Conservation (phyloP, 1,284 basidiomycete species). For the Agaricales sp. region DNA sequence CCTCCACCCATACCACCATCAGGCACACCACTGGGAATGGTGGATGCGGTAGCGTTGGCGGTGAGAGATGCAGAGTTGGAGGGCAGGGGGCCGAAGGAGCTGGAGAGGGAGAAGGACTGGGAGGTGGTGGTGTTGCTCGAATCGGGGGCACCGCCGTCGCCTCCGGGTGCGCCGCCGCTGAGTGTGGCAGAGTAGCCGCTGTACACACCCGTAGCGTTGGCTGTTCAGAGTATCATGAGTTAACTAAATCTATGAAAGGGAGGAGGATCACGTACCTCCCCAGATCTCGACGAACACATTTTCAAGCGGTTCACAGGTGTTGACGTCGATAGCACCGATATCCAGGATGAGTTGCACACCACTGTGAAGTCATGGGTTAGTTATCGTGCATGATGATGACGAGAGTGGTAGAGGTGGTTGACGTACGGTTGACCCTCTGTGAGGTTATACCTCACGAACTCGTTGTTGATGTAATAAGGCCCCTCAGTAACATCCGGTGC, state of each 20-base stretch:
- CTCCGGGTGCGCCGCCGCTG: background rate
- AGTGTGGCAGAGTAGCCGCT: slow-evolving; percentile 14
- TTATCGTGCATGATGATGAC: background rate
- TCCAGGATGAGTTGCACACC: slow-evolving; percentile 42
- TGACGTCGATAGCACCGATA: slow-evolving; percentile 46
- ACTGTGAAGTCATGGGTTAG: no score
- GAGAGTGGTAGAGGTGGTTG: background rate
- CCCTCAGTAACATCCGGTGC: slow-evolving; percentile 10
- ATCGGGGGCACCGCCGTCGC: background rate
- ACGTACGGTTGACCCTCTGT: slow-evolving; percentile 31
- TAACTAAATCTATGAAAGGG: background rate
- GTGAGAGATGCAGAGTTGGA: background rate
- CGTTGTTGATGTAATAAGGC: slow-evolving; percentile 31
- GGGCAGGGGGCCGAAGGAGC: slow-evolving; percentile 5
- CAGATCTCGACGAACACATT: slow-evolving; percentile 38
- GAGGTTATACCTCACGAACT: slow-evolving; percentile 37
- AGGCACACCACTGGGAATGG: slow-evolving; percentile 3
- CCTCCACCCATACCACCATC: background rate
- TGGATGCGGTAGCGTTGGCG: background rate
- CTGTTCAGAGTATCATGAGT: no score
- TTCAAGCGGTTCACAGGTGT: slow-evolving; percentile 42
- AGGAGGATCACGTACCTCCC: slow-evolving; percentile 22
- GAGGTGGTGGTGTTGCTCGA: background rate
- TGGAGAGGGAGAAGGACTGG: background rate
- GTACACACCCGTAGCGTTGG: slow-evolving; percentile 20